Evolutionary conservation across 2,329 filamentous ascomycete species (phyloP).

Genomic region (Ceratocystis albifundus): DNA sequence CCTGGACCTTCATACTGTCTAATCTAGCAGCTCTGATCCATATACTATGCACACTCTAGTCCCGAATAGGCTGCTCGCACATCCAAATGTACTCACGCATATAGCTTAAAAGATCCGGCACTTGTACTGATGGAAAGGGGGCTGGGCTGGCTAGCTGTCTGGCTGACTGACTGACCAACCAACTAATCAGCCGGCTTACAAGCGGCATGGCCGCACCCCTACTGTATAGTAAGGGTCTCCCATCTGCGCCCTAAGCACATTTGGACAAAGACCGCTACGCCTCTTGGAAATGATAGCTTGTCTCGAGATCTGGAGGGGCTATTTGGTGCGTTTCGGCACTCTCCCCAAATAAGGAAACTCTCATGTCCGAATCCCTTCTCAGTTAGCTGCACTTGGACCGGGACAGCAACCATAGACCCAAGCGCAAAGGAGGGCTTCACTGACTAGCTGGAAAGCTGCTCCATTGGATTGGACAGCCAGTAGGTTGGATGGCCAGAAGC

Average conservation of each 20-base stretch:
- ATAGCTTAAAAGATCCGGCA: not conserved
- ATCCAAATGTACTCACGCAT: not conserved
- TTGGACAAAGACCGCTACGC: not conserved
- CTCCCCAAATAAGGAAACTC: slow-evolving; percentile 6
- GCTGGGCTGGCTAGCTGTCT: no score
- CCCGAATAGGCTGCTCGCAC: not conserved
- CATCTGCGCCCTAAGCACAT: not conserved
- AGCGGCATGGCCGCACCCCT: not conserved
- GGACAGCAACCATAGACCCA: not conserved
- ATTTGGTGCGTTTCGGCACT: slow-evolving; percentile 9
- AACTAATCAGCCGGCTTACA: not conserved
- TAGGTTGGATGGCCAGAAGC: not conserved
- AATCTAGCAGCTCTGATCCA: no score
- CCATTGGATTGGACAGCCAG: not conserved
- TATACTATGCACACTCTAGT: not conserved
- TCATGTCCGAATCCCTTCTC: slow-evolving; percentile 1
- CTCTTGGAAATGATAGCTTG: not conserved
- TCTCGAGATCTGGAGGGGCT: slow-evolving; percentile 17
- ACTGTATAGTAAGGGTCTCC: not conserved
- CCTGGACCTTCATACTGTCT: not conserved
- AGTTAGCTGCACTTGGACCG: not conserved
- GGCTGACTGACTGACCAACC: no score
- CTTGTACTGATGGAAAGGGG: no score
- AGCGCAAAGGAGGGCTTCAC: not conserved
- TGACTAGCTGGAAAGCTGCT: slow-evolving; percentile 8